Base-by-base conservation (phyloP, 768 basidiomycete genomes). In the Rhizopogon vulgaris region DNA sequence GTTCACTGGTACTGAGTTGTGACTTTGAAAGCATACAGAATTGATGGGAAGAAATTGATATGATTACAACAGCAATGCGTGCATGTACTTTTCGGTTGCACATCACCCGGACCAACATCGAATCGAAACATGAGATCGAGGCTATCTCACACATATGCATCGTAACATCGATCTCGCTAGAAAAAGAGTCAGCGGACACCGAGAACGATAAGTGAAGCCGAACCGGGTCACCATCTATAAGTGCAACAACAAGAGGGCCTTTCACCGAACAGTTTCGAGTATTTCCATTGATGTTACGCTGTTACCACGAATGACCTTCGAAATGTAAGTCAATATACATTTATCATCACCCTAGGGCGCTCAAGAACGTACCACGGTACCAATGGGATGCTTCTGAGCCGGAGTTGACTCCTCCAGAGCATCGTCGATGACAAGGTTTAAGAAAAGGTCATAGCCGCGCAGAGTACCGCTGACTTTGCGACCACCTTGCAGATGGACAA, bases 401-500 rank as follows among this genome's bases (percentile, higher is more conserved):
- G 90, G 87, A 4, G 82, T 84, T 0, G 85, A 83, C 74, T 98
- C 96, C 71, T 99, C 96, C 61, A 86, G 68, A 9, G 92, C 90
- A 64, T 98, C 91, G 69, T 98, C 96, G 68, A 99, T 84, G 58
- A 98, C 96, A 37, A 99, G 79, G 70, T 99, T 99, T 67, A 99
- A 75, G 77, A 99, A 99, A 58, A 99, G 87, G 76, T 99, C 96
- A 70, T 96, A 99, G 48, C 96, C 96, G 56, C 96, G 86, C 47
- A 99, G 74, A 12, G 84, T 85, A 50, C 96, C 96, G 73, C 90
- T 93, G 63, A 99, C 90, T 80, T 91, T 92, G 63, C 95, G 86
- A 51, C 93, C 93, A 42, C 90, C 92, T 66, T 96, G 94, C 6
- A 99, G 76, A 72, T 95, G 84, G 63, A 99, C 77, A 71, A 94